Evolutionary conservation across 306 rosid genomes (phyloP), one percentile per base, ranked within the genome.

Genomic region (Hylodesmum podocarpum): DNA sequence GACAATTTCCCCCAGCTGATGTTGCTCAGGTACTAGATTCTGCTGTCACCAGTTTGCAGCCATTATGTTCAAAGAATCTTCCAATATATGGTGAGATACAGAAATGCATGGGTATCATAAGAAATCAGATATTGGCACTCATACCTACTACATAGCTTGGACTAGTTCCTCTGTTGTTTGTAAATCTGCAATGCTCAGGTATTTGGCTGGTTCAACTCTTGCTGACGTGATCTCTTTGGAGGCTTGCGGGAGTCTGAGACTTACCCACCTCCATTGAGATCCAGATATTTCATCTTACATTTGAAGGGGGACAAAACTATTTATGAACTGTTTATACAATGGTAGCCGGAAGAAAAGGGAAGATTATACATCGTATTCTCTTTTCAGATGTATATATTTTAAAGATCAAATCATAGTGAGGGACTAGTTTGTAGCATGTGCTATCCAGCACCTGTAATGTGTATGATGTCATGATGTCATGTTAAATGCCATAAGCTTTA

Each of bases 1-100:
- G 99, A 58, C 99, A 86, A 53, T 90, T 92, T 78, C 93, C 99
- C 34, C 99, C 97, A 2, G 90, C 96, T 41, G 98, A 90, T 66
- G 96, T 92, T 24, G 97, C 97, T 25, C 96, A 78, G 79, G 86
- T 91, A 28, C 81, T 95, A 74, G 99, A 95, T 86, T 89, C 89
- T 50, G 99, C 98, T 8, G 89, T 89, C 33, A 87, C 84, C 63
- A 86, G 85, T 79, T 81, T 92, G 88, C 93, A 83, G 87, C 99
- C 99, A 36, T 75, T 76, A 72, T 87, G 94, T 61, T 81, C 94
- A 24, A 89, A 88, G 86, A 95, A 91, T 82, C 87, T 87, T 50
- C 85, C 96, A 50, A 74, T 91, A 73, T 91, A 88, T 55, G 90
- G 91, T 15, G 98, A 92, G 76, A 89, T 95, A 73, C 97, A 91